Base-by-base conservation (phyloP, 768 basidiomycete genomes). In the Auricularia cornea region DNA sequence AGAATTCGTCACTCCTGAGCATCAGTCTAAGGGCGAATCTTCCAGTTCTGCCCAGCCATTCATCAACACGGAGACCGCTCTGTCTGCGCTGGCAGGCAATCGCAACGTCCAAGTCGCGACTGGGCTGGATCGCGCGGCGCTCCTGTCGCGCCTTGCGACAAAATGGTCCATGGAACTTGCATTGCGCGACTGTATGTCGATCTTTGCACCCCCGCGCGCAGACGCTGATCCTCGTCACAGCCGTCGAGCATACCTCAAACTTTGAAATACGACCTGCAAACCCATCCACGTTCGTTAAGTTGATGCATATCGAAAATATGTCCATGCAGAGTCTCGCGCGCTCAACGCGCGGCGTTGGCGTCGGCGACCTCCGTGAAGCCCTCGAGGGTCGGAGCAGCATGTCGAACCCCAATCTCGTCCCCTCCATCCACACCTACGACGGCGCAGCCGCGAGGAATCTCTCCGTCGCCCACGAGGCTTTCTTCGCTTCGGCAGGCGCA, bases 241-340 rank as follows among this genome's bases (percentile, higher is more conserved):
- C 87, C 11, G 76, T 84, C 33, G 87, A 88, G 68, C 77, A 77
- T 59, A 78, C 80, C 16, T 74, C 78, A 14, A 74, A 73, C 14
- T 84, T 81, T 64, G 86, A 92, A 26, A 70, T 78, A 10, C 81
- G 88, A 28, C 83, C 83, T 62, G 89, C 92, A 67, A 85, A 85
- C 16, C 76, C 88, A 44, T 84, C 89, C 2, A 88, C 90, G 2
- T 80, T 93, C 51, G 81, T 92, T 61, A 90, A 86, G 71, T 77
- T 96, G 65, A 96, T 94, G 91, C 87, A 90, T 67, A 90, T 91
- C 60, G 90, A 94, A 69, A 96, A 96, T 72, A 79, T 92, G 35
- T 96, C 94, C 5, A 79, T 93, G 62, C 90, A 91, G 71, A 93
- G 91, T 70, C 75, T 96, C 63, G 83, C 89, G 23, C 83, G 90